Percentiles rank a stretch among this genome's conserved stretches.
These are phyloP conservation scores for Coemansia nantahalensis DNA, from an alignment of 192 early-diverging fungal species.

Conservation along the genomic window DNA sequence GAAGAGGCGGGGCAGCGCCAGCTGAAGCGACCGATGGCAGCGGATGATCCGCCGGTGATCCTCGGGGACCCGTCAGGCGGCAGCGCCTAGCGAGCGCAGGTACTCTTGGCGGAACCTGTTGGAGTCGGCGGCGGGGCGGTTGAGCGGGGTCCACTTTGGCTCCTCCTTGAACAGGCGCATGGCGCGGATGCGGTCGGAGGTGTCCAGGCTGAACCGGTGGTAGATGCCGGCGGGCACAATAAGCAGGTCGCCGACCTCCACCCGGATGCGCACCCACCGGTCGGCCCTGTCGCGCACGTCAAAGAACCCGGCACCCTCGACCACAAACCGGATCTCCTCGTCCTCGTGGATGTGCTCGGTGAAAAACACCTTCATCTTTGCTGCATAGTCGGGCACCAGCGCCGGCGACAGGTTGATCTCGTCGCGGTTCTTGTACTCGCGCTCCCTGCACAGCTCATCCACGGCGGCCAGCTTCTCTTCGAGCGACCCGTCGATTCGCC, in stretches of 20 bases:
- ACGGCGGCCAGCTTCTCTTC: constrained; percentile 60
- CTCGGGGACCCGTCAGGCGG: background rate
- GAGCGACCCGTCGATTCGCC: constrained; percentile 54
- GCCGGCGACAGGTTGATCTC: constrained; percentile 80
- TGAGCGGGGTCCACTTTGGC: constrained; percentile 79
- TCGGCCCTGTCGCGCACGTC: constrained; percentile 66
- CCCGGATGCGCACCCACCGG: constrained; percentile 84
- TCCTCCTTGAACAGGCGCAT: constrained; percentile 85
- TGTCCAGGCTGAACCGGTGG: constrained; percentile 93
- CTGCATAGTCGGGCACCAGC: constrained; percentile 84
- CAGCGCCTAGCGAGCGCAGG: constrained; percentile 27
- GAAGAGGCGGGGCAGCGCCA: background rate
- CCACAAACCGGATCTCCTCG: constrained; percentile 93
- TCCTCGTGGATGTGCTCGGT: constrained; percentile 95
- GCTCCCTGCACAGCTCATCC: constrained; percentile 66
- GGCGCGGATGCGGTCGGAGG: constrained; percentile 79
- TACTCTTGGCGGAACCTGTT: constrained; percentile 58
- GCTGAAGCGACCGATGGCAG: too few species aligned
- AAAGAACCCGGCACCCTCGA: constrained; percentile 93
- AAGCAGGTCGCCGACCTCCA: constrained; percentile 75
- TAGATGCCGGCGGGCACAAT: constrained; percentile 94
- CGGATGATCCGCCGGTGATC: too few species aligned
- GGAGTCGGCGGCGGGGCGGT: constrained; percentile 63
- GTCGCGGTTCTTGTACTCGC: constrained; percentile 92
- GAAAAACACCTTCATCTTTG: constrained; percentile 91